phyloP scores from a whole-genome alignment of 164 flowering plant genomes.

The Amborella trichopoda region DNA sequence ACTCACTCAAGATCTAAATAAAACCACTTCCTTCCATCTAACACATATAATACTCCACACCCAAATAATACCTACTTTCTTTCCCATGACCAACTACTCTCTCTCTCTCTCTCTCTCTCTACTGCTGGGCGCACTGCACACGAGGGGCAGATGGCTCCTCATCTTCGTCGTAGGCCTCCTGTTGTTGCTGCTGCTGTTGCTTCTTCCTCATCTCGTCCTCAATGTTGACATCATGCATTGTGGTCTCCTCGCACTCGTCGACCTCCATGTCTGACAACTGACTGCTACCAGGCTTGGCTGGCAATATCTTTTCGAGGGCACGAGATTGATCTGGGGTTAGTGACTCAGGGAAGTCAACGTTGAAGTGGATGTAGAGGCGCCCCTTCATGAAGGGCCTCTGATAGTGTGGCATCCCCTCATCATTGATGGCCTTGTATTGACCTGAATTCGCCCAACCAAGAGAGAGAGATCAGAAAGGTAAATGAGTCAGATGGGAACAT shows the following conservation, averaged over 20 bases:
- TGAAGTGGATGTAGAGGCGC: slow-evolving; percentile 40
- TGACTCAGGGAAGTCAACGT: slow-evolving; percentile 50
- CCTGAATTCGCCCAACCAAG: too few species aligned
- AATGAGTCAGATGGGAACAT: too few species aligned
- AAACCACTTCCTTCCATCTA: too few species aligned
- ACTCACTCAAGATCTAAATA: too few species aligned
- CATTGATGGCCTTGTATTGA: slow-evolving; percentile 48
- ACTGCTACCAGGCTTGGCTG: slow-evolving; percentile 7
- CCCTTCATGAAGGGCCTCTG: slow-evolving; percentile 62
- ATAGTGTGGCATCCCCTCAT: slow-evolving; percentile 57
- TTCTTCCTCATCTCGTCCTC: slow-evolving; percentile 48
- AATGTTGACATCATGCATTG: slow-evolving; percentile 46
- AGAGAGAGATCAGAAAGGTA: too few species aligned
- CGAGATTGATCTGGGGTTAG: slow-evolving; percentile 35
- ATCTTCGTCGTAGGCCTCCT: slow-evolving; percentile 45
- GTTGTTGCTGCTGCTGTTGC: slow-evolving; percentile 35
- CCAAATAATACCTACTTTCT: too few species aligned
- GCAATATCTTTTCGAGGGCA: slow-evolving; percentile 26
- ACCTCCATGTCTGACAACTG: slow-evolving; percentile 35
- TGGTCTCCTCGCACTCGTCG: slow-evolving; percentile 59
- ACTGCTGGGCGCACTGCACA: slow-evolving; percentile 70
- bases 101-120: too few species aligned
- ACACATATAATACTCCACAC: too few species aligned
- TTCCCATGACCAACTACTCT: too few species aligned
- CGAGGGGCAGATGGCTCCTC: slow-evolving; percentile 22